Evolutionary conservation across 2,329 filamentous ascomycete genomes (phyloP).

Genomic region (Dissoconium aciculare): DNA sequence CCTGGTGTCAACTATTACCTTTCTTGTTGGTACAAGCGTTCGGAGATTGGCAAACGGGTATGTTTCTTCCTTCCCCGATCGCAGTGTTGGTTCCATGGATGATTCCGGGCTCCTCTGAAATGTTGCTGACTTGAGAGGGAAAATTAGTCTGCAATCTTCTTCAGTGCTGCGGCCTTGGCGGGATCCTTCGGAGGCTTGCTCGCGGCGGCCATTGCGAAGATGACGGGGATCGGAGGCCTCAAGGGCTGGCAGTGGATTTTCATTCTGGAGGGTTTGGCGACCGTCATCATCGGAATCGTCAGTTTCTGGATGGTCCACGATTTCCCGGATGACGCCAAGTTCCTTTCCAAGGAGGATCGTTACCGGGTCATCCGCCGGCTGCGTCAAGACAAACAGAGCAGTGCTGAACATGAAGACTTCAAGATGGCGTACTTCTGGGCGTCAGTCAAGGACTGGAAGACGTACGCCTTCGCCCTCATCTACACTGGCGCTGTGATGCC

Average conservation of each 20-base stretch:
- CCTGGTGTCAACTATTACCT: slow-evolving; percentile 68
- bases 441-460: slow-evolving; percentile 64
- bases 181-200: slow-evolving; percentile 65
- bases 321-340: slow-evolving; percentile 43
- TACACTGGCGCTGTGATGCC: slow-evolving; percentile 45
- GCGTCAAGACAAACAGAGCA: slow-evolving; percentile 15
- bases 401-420: slow-evolving; percentile 14
- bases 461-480: slow-evolving; percentile 50
- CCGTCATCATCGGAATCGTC: slow-evolving; percentile 37
- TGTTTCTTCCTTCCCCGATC: slow-evolving; percentile 3
- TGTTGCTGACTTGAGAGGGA: neutral
- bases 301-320: slow-evolving; percentile 31
- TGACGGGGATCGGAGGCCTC: slow-evolving; percentile 47
- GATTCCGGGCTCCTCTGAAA: neutral
- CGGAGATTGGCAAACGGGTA: slow-evolving; percentile 58
- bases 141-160: slow-evolving; percentile 59
- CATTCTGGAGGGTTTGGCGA: slow-evolving; percentile 47
- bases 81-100: neutral
- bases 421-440: slow-evolving; percentile 16
- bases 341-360: slow-evolving; percentile 35
- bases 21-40: slow-evolving; percentile 68
- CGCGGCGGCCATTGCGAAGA: slow-evolving; percentile 54
- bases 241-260: slow-evolving; percentile 28
- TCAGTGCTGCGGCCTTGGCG: slow-evolving; percentile 64
- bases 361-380: slow-evolving; percentile 15